Evolutionary conservation across 345 rosid species (phyloP).

Genomic region (Bruguiera parviflora): DNA sequence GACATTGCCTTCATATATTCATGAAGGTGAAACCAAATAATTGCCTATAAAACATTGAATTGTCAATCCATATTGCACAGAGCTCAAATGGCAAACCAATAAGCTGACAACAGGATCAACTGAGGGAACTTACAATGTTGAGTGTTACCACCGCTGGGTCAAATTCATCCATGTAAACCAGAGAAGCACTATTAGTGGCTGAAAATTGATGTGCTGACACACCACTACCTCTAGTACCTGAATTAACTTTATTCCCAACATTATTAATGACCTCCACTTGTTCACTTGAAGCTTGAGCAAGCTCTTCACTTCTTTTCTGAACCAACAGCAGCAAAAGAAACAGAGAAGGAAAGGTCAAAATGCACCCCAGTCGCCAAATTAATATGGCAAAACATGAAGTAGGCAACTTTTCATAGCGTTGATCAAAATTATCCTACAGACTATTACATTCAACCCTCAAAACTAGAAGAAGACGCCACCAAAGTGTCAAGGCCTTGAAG

Average conservation of each 20-base stretch:
- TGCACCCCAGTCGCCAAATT: background rate
- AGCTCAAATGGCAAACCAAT: conserved; percentile 9
- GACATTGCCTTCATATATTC: conserved; percentile 77
- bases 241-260: conserved; percentile 38
- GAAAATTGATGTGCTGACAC: conserved; percentile 30
- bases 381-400: background rate
- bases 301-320: conserved; percentile 70
- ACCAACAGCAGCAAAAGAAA: conserved; percentile 20
- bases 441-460: too few species aligned
- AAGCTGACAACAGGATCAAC: background rate
- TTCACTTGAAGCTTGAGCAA: conserved; percentile 64
- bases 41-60: conserved; percentile 52
- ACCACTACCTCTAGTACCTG: conserved; percentile 57
- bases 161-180: conserved; percentile 62
- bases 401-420: background rate
- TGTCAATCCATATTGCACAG: conserved; percentile 10
- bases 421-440: conserved; percentile 3
- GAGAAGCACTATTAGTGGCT: conserved; percentile 33
- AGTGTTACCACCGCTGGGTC: conserved; percentile 65
- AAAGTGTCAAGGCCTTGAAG: too few species aligned
- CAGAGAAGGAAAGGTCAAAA: conserved; percentile 11
- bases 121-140: conserved; percentile 60
- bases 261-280: conserved; percentile 49
- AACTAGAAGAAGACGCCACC: too few species aligned
- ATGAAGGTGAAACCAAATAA: conserved; percentile 85